Evolutionary conservation across 257 asterid genomes (phyloP).

Genomic region (Coffea eugenioides): DNA sequence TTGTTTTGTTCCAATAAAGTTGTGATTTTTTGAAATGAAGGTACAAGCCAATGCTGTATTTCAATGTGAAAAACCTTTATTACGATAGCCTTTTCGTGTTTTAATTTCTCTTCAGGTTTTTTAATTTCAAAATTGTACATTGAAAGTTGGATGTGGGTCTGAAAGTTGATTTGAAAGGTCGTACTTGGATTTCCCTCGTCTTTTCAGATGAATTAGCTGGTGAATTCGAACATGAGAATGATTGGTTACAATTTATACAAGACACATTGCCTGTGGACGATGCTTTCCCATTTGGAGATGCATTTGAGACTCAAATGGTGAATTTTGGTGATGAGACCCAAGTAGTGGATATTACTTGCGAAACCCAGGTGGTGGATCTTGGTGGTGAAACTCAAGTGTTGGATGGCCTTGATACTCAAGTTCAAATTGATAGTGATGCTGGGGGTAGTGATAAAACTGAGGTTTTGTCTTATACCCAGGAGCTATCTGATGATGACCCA

Average conservation of each 20-base stretch:
- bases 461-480: conserved; percentile 47
- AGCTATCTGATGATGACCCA: conserved; percentile 37
- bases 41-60: not conserved
- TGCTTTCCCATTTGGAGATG: conserved; percentile 43
- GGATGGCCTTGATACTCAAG: conserved; percentile 36
- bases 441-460: conserved; percentile 39
- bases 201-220: conserved; percentile 27
- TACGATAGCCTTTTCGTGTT: no score
- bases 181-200: not conserved
- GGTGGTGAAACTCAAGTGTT: conserved; percentile 58
- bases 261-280: conserved; percentile 45
- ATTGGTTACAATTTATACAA: conserved; percentile 30
- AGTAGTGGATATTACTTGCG: conserved; percentile 21
- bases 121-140: not conserved
- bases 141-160: not conserved
- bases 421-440: conserved; percentile 31
- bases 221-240: conserved; percentile 28
- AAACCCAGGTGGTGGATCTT: conserved; percentile 27
- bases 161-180: not conserved
- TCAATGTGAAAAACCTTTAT: no score
- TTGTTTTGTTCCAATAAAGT: not conserved
- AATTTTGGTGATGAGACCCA: conserved; percentile 27
- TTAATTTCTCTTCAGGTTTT: not conserved
- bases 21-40: not conserved
- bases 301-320: conserved; percentile 49